These are phyloP conservation scores for Chlorella variabilis DNA, from an alignment of 163 green algal genomes.

Conservation along the genomic window DNA sequence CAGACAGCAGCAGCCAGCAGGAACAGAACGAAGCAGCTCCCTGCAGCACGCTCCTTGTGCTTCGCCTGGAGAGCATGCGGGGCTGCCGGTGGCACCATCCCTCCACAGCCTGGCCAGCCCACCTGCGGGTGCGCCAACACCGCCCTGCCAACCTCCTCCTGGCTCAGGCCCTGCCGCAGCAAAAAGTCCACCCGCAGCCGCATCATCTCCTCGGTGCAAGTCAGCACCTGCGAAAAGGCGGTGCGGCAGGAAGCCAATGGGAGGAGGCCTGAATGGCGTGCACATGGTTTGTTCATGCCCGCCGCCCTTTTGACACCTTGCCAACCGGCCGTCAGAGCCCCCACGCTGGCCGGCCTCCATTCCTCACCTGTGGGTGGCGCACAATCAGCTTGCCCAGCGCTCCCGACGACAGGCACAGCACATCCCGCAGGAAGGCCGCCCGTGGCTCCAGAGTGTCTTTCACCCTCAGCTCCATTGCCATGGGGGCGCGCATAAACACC, in stretches of 20 bases:
- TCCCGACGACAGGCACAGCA: conserved; percentile 38
- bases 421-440: conserved; percentile 45
- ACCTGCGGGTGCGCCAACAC: conserved; percentile 60
- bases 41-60: no score
- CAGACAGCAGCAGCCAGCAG: no score
- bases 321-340: no score
- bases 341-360: no score
- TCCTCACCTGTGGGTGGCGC: conserved; percentile 49
- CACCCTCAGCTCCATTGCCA: conserved; percentile 61
- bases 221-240: conserved; percentile 53
- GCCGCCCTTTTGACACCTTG: no score
- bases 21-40: no score
- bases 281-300: no score
- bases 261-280: no score
- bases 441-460: conserved; percentile 58
- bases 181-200: conserved; percentile 57
- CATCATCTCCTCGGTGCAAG: conserved; percentile 58
- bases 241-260: no score
- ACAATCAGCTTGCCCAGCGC: conserved; percentile 56
- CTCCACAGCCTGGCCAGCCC: background rate
- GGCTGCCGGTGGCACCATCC: no score
- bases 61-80: no score
- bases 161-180: conserved; percentile 39
- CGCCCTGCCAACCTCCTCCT: conserved; percentile 50
- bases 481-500: conserved; percentile 55